Base-by-base conservation (phyloP, 2,329 filamentous ascomycete species). In the Spiromastix sp. region DNA sequence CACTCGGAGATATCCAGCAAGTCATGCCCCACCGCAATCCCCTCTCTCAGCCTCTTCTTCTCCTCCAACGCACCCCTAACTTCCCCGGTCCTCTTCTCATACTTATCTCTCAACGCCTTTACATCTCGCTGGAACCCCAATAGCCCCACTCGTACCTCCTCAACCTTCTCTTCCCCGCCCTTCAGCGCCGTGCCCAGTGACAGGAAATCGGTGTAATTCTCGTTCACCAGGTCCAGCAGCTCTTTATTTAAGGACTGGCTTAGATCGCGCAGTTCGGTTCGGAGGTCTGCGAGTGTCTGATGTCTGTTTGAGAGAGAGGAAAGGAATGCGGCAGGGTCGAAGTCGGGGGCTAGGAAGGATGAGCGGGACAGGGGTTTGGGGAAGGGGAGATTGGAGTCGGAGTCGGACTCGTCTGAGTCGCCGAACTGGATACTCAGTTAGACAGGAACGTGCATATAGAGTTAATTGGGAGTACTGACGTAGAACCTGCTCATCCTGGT, bases 251-350 rank as follows among this genome's bases (percentile, higher is more conserved):
- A 79, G 13, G 80, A 72, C 47, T 83, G 75, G 47, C 79, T 84
- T 34, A 93, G 73, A 39, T 86, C 76, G 29, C 87, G 79, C 11
- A 98, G 70, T 52, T 98, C 93, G 4, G 79, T 66, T 22, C 89
- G 84, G 20, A 98, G 69, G 57, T 98, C 91, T 55, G 94, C 87
- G 31, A 98, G 82, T 0, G 89, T 95, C 59, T 98, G 91, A 58
- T 98, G 91, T 2, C 91, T 81, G 54, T 91, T 79, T 13, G 78
- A 76, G 2, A 94, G 71, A 2, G 82, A 80, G 5, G 79, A 86
- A 60, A 98, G 79, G 57, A 95, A 98, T 2, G 67, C 66, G 2
- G 83, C 74, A 1, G 93, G 80, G 42, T 85, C 77, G 59, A 98
- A 98, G 46, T 77, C 60, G 3, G 76, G 71, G 2, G 74, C 64